phyloP scores from a whole-genome alignment of 2,329 filamentous ascomycete genomes.

The Cytospora paraplurivora region DNA sequence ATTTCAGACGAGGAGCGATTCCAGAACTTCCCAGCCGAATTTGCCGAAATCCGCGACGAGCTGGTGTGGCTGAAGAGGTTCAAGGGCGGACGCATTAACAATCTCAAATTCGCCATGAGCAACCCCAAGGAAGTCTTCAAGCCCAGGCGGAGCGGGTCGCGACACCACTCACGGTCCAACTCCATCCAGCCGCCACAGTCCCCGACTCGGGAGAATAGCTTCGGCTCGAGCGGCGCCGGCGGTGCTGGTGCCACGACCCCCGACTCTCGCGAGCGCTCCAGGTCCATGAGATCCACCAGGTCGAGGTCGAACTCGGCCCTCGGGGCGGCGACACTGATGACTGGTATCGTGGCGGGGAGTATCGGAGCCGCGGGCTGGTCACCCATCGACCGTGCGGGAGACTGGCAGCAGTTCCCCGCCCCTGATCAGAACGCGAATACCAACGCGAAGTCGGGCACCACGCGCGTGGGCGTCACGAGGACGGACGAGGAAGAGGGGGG shows the following conservation, averaged over 20 bases:
- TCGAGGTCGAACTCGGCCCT: conserved; percentile 71
- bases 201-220: conserved; percentile 60
- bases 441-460: conserved; percentile 23
- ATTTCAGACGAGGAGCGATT: conserved; percentile 66
- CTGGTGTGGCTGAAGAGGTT: conserved; percentile 78
- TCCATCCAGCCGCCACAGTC: conserved; percentile 64
- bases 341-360: conserved; percentile 77
- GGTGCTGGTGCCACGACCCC: conserved; percentile 47
- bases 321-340: conserved; percentile 76
- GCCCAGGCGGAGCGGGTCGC: conserved; percentile 61
- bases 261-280: conserved; percentile 65
- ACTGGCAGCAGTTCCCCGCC: conserved; percentile 39
- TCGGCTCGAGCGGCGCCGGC: conserved; percentile 48
- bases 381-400: conserved; percentile 59
- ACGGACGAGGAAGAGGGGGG: conserved; percentile 14
- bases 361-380: conserved; percentile 73
- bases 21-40: conserved; percentile 68
- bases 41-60: conserved; percentile 77
- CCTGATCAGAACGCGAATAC: too few species aligned
- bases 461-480: conserved; percentile 14
- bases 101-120: conserved; percentile 75
- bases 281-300: conserved; percentile 57
- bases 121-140: conserved; percentile 73
- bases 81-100: conserved; percentile 80
- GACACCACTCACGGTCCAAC: conserved; percentile 59